phyloP scores from a whole-genome alignment of 1,284 basidiomycete genomes.

The Apiotrichum domesticum region DNA sequence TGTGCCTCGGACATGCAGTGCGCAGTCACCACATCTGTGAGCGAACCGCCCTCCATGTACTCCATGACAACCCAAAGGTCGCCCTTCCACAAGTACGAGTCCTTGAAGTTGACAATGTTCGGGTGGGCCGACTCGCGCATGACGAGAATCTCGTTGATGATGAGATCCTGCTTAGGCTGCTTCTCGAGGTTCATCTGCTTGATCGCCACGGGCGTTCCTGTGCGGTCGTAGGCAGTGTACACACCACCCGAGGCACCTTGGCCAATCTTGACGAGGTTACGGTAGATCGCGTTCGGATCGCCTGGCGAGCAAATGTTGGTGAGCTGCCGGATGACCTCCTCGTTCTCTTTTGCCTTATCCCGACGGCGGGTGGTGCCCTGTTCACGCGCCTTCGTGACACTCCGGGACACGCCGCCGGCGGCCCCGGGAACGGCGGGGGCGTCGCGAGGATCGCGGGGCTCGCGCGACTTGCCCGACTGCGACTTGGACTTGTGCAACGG shows the following conservation, averaged over 20 bases:
- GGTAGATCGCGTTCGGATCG: conserved; percentile 89
- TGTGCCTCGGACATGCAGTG: conserved; percentile 91
- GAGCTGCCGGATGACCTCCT: conserved; percentile 83
- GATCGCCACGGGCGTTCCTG: conserved; percentile 90
- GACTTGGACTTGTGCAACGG: conserved; percentile 40
- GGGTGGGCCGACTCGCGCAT: conserved; percentile 94
- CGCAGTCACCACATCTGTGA: conserved; percentile 94
- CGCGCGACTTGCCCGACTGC: conserved; percentile 25
- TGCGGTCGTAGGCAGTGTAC: conserved; percentile 95
- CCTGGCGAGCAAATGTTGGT: conserved; percentile 95
- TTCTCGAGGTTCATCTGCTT: conserved; percentile 99
- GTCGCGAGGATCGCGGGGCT: background rate
- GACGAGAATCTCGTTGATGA: conserved; percentile 99
- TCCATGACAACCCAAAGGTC: conserved; percentile 99
- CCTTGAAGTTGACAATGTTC: conserved; percentile 99
- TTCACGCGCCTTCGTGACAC: conserved; percentile 20
- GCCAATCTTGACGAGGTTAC: conserved; percentile 91
- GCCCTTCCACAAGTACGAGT: conserved; percentile 95
- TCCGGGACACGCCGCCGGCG: conserved; percentile 5
- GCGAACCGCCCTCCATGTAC: conserved; percentile 89
- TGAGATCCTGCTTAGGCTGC: conserved; percentile 98
- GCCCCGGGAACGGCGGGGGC: background rate
- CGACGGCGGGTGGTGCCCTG: conserved; percentile 58
- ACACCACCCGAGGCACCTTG: conserved; percentile 98
- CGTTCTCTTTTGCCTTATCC: conserved; percentile 81